Base-by-base conservation (phyloP, 371 early-diverging fungal species). In the Syncephalastrum racemosum region DNA sequence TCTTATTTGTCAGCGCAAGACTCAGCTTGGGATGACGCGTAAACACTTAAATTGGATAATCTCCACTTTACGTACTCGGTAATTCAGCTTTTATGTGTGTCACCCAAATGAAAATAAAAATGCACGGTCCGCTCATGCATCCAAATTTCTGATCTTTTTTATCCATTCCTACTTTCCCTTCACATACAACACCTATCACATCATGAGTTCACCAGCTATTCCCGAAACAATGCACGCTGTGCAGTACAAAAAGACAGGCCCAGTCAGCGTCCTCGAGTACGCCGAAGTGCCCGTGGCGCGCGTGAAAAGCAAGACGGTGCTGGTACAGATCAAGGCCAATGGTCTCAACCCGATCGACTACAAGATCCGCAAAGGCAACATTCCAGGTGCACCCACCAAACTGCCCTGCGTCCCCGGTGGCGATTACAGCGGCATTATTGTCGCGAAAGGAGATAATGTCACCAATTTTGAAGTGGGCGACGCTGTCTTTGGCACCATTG, bases 341-440 rank as follows among this genome's bases (percentile, higher is more conserved):
- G 82, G 84, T 12, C 58, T 84, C n/a, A 89, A 89, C 46, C 87
- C 87, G 15, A 72, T 81, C 6, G 89, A 89, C 46, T 77, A 71
- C 55, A 87, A 87, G 47, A 4, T 48, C 8, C 57, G 71, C 8
- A 1, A 55, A 22, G 79, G 79, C 23, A 73, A 71, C 19, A 25
- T 72, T 4, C 36, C 25, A 1, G 23, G 18, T 14, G 50, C 19
- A 16, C 44, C 45, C 1, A 16, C 22, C 0, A 18, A 4, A 1
- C 27, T 59, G 10, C 75, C 75, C 7, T 31, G 20, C 20, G 59
- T 81, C 39, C 19, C 75, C 2, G 84, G 84, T 18, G 59, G 70
- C 41, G 84, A 84, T 63, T 79, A 66, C 41, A 42, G 77, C 10
- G 85, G 85, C 23, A 27, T 66, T 3, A 50, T 83, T 40, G 76